Evolutionary conservation across 2,329 filamentous ascomycete species (phyloP).

Genomic region (Claviceps pusilla): DNA sequence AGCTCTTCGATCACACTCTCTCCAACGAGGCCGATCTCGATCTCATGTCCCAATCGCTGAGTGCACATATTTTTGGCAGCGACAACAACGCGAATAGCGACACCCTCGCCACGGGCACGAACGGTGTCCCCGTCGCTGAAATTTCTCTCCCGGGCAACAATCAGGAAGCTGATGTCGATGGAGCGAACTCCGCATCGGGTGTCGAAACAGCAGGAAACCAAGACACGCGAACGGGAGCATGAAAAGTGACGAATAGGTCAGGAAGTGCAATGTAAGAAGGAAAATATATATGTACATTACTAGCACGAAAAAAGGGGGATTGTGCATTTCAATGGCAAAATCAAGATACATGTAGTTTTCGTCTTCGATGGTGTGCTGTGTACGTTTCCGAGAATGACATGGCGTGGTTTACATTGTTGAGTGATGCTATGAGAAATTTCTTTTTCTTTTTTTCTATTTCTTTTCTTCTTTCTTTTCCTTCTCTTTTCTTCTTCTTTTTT

Average conservation of each 20-base stretch:
- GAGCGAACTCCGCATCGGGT: not conserved
- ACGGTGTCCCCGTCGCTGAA: not conserved
- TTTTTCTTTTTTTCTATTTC: too few relatives aligned
- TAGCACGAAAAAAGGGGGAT: not conserved
- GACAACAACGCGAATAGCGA: not conserved
- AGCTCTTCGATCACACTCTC: constrained; percentile 16
- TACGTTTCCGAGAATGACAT: too few relatives aligned
- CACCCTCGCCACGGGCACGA: not conserved
- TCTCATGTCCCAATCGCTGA: constrained; percentile 8
- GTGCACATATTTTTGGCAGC: constrained; percentile 15
- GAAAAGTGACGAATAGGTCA: not conserved
- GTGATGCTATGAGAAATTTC: too few relatives aligned
- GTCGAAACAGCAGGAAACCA: not conserved
- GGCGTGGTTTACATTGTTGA: too few relatives aligned
- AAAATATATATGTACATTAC: not conserved
- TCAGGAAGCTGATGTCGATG: not conserved
- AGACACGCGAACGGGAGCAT: not conserved
- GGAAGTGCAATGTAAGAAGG: not conserved
- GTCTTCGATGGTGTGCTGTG: too few relatives aligned
- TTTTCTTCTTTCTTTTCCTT: too few relatives aligned
- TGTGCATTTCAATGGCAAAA: too few relatives aligned
- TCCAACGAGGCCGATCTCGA: constrained; percentile 11
- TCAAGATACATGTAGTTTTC: too few relatives aligned
- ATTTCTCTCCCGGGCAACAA: not conserved
- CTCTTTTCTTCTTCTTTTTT: too few relatives aligned